Percentiles rank a stretch among this genome's conserved stretches.
Evolutionary conservation across 345 rosid species (phyloP).

Genomic region (Arabidopsis arenosa): DNA sequence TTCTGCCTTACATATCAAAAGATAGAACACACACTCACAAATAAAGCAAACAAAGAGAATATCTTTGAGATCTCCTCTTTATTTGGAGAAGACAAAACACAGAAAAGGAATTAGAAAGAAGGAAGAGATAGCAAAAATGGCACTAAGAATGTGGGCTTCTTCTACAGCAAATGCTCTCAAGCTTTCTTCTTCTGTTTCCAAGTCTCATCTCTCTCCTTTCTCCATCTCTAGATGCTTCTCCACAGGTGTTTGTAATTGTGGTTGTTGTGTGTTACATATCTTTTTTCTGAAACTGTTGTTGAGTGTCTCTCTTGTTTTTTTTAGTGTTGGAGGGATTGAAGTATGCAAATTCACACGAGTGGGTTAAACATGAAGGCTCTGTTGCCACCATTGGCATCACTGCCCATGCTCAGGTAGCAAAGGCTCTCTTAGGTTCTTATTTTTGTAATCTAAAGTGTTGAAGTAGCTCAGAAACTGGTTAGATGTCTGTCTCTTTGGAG

Average conservation of each 20-base stretch:
- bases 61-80: conserved; percentile 24
- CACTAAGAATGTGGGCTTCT: conserved; percentile 88
- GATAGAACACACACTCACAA: conserved; percentile 36
- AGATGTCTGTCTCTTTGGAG: background rate
- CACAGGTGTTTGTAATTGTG: conserved; percentile 49
- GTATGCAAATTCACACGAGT: conserved; percentile 87
- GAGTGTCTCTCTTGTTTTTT: background rate
- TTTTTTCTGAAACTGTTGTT: conserved; percentile 32
- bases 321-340: conserved; percentile 87
- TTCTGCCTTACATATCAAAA: conserved; percentile 70
- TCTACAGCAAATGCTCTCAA: conserved; percentile 82
- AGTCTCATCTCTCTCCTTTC: conserved; percentile 50
- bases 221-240: conserved; percentile 88
- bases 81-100: conserved; percentile 28
- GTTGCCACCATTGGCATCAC: conserved; percentile 90
- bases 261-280: conserved; percentile 1
- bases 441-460: background rate
- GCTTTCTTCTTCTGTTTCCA: conserved; percentile 55
- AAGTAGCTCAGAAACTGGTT: background rate
- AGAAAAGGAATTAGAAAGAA: conserved; percentile 8
- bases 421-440: background rate
- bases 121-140: conserved; percentile 49
- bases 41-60: background rate
- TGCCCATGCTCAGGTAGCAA: conserved; percentile 87
- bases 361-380: conserved; percentile 91